phyloP scores from a whole-genome alignment of 495 filamentous ascomycete genomes.

The Annulohypoxylon stygium region DNA sequence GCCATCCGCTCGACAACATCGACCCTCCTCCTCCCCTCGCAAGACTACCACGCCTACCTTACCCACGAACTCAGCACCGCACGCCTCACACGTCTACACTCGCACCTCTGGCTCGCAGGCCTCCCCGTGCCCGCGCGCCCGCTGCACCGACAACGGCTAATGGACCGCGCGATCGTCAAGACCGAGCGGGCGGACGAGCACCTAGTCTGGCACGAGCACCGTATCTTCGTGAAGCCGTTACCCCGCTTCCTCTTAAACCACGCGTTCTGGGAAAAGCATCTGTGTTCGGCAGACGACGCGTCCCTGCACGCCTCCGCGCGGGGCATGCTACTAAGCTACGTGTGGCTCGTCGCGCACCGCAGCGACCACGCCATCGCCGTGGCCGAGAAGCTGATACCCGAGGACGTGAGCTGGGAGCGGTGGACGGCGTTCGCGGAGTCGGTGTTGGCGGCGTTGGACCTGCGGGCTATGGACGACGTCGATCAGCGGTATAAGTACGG shows the following conservation, averaged over 20 bases:
- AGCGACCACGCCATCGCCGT: conserved; percentile 10
- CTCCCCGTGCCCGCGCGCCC: conserved; percentile 14
- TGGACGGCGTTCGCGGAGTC: background rate
- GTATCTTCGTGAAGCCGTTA: conserved; percentile 12
- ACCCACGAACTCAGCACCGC: background rate
- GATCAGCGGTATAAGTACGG: conserved; percentile 11
- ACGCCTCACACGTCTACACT: conserved; percentile 1
- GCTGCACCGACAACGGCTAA: conserved; percentile 7
- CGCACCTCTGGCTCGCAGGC: conserved; percentile 6
- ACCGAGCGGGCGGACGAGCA: conserved; percentile 17
- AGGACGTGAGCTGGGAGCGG: conserved; percentile 9
- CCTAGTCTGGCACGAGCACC: conserved; percentile 15
- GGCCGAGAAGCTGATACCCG: background rate
- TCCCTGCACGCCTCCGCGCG: conserved; percentile 10
- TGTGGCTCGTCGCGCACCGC: conserved; percentile 16
- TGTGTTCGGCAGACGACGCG: background rate
- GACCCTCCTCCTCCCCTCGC: conserved; percentile 3
- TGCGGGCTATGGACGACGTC: conserved; percentile 1
- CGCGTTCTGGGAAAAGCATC: conserved; percentile 1
- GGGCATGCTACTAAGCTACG: conserved; percentile 8
- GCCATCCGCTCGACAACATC: background rate
- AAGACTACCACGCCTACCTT: background rate
- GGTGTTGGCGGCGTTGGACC: background rate
- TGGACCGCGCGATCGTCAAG: conserved; percentile 4
- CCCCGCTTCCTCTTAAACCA: conserved; percentile 8